Conservation (phyloP, 2,329 filamentous ascomycete species). For the Xylariaceae sp. region DNA sequence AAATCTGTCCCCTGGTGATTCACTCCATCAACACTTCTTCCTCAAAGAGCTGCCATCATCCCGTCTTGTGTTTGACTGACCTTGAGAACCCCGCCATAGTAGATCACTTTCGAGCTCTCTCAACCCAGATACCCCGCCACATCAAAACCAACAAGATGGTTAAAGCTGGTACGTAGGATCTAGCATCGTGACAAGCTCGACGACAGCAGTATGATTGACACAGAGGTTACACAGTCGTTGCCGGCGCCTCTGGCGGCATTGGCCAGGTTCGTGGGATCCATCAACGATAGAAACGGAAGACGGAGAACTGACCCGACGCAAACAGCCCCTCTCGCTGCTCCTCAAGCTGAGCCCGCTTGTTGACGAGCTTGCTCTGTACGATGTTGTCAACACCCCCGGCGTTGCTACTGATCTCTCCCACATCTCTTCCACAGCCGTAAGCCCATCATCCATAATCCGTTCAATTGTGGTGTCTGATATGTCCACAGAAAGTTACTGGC, state of each 20-base stretch:
- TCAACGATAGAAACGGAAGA: not conserved
- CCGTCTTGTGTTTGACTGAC: slow-evolving; percentile 4
- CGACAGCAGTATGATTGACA: slow-evolving; percentile 4
- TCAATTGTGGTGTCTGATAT: too few species aligned
- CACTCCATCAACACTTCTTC: not conserved
- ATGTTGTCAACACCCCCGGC: slow-evolving; percentile 98
- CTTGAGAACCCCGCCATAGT: slow-evolving; percentile 11
- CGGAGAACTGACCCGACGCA: slow-evolving; percentile 14
- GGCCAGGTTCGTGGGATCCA: slow-evolving; percentile 65
- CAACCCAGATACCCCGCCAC: slow-evolving; percentile 21
- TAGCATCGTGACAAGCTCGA: not conserved
- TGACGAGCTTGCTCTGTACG: slow-evolving; percentile 91
- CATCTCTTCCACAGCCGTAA: slow-evolving; percentile 82
- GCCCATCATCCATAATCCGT: too few species aligned
- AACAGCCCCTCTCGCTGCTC: slow-evolving; percentile 88
- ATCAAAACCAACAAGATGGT: slow-evolving; percentile 42
- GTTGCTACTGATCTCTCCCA: slow-evolving; percentile 95
- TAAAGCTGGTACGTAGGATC: slow-evolving; percentile 51
- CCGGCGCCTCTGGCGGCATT: slow-evolving; percentile 96
- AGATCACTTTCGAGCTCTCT: slow-evolving; percentile 1
- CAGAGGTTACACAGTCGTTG: slow-evolving; percentile 56
- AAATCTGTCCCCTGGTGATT: not conserved
- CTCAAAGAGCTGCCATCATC: too few species aligned
- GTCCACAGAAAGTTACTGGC: slow-evolving; percentile 69
- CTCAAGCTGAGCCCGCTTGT: slow-evolving; percentile 86